Evolutionary conservation across 257 asterid species (phyloP), one percentile per base, ranked within the genome.

Genomic region (Thymus quinquecostatus): DNA sequence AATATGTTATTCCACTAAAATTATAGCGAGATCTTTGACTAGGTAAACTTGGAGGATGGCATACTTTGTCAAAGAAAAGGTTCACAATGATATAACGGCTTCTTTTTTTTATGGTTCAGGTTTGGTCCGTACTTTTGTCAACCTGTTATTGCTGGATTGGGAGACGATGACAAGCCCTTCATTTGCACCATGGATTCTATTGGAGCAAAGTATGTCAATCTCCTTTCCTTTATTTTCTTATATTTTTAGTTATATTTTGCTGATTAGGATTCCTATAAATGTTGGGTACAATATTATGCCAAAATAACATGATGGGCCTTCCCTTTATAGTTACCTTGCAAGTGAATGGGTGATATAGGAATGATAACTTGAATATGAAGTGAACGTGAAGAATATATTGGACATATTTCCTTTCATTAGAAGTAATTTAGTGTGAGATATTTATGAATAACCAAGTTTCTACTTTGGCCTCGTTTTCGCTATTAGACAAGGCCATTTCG

Each of bases 51-150:
- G 61, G 38, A 13, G 10, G 54, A 0, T 41, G 54, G n/a, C 6
- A 4, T 27, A 5, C 11, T 13, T 41, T 11, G 40, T 47, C 12
- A 28, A 40, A 57, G 4, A 55, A 9, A 49, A 27, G 64, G n/a
- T 53, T 40, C 71, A 51, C 49, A 34, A 36, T 81, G 33, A 48
- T 71, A 8, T 55, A 29, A 12, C 33, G 36, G 11, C 30, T 73
- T 64, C n/a, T 14, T 76, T 53, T 34, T 74, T 44, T 27, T 56
- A 8, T 73, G 65, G 67, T 54, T 63, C 75, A 91, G 98, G 81
- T 94, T 94, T 82, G 98, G 97, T 66, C 98, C 98, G 51, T 94
- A 87, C 90, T 94, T 91, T 81, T 85, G 92, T 87, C 98, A 92
- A 73, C 97, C 98, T 65, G 97, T 94, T 69, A 91, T 94, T 79